Evolutionary conservation across 306 rosid genomes (phyloP), one percentile per base, ranked within the genome.

Genomic region (Betula pendula): DNA sequence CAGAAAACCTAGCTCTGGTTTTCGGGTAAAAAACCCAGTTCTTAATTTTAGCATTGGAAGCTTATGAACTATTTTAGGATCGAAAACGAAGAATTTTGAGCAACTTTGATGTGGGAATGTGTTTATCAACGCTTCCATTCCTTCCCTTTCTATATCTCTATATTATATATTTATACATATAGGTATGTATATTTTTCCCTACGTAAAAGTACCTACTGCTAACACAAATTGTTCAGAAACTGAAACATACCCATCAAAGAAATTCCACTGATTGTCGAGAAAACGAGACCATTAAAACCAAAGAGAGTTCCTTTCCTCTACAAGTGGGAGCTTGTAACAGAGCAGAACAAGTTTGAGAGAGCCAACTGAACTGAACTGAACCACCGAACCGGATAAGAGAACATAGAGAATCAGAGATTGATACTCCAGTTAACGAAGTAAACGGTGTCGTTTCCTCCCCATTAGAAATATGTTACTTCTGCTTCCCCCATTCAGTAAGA

Each of bases 101-200:
- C 83, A 87, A 78, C 60, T 81, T 69, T 86, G 94, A 75, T 85
- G 75, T 76, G 85, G 70, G 62, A 86, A 74, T 71, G 87, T 68
- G 81, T 80, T 82, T 43, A 83, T 75, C 45, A 83, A 81, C 59
- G 85, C 89, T 84, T 91, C 91, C 97, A 91, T 89, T 51, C 12
- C 62, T 58, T 62, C 42, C n/a, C 43, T 62, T 15, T 19, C 42
- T 31, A 6, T 52, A n/a, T n/a, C n/a, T n/a, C n/a, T n/a, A n/a
- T n/a, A n/a, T n/a, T n/a, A n/a, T n/a, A n/a, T n/a, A n/a, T n/a
- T n/a, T n/a, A n/a, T n/a, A n/a, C n/a, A n/a, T n/a, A n/a, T n/a
- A n/a, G n/a, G n/a, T n/a, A n/a, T n/a, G n/a, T n/a, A n/a, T n/a
- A n/a, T n/a, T n/a, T n/a, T n/a, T n/a, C n/a, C n/a, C n/a, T n/a